These are phyloP conservation scores for Solanum megistacrolobum DNA, from an alignment of 257 asterid genomes.

Conservation along the genomic window DNA sequence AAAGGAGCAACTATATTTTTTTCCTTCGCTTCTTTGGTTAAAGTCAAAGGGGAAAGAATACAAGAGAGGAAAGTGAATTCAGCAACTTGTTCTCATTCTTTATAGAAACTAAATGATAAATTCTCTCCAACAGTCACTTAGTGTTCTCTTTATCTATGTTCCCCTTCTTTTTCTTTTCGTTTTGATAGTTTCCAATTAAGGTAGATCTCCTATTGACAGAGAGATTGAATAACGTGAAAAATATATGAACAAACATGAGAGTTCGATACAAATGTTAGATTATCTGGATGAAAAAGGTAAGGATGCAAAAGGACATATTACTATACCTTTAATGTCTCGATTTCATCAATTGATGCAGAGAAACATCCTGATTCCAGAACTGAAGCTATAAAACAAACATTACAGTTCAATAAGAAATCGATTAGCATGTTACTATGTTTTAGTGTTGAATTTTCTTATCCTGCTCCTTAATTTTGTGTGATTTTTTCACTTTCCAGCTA, in stretches of 20 bases:
- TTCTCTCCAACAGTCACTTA: neutral
- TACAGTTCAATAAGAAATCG: neutral
- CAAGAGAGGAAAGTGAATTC: neutral
- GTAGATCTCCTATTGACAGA: neutral
- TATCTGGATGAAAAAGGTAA: neutral
- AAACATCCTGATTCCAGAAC: constrained; percentile 39
- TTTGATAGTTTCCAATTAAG: neutral
- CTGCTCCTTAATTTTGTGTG: neutral
- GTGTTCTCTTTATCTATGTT: neutral
- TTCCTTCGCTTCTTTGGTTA: neutral
- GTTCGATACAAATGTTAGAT: neutral
- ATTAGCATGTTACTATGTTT: neutral
- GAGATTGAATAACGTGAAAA: neutral
- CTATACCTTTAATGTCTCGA: constrained; percentile 39
- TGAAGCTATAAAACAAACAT: constrained; percentile 30
- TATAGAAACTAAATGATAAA: neutral
- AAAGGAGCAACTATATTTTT: neutral
- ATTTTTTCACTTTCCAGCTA: neutral
- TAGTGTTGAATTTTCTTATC: neutral
- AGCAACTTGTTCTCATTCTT: neutral
- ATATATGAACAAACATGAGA: neutral
- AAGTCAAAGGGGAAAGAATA: neutral
- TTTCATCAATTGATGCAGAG: constrained; percentile 37
- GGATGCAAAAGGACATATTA: constrained; percentile 2
- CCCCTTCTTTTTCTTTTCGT: neutral